Base-by-base conservation (phyloP, 306 rosid species). In the Carpinus viminea region DNA sequence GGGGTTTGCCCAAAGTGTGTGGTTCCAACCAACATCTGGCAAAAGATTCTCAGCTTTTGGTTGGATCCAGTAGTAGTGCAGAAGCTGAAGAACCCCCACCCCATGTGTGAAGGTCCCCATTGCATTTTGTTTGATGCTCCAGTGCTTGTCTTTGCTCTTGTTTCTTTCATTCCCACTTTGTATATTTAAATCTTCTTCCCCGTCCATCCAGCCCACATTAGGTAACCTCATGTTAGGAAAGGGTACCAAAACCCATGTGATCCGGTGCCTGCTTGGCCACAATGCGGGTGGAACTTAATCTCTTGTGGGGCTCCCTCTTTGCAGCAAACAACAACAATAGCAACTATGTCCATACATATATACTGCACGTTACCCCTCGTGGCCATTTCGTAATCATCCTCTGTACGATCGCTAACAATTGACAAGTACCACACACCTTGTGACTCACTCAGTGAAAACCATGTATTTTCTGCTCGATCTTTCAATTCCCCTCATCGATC, bases 61-160 rank as follows among this genome's bases (percentile, higher is more conserved):
- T 74, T 79, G 98, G 90, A 90, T 89, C 97, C 97, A 41, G 51
- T 38, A 41, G 51, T 38, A 85, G 89, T 34, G 56, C 84, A 74
- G 81, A 89, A 87, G 69, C 76, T 78, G 51, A 71, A 83, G 82
- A 77, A 78, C 17, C 77, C 88, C 93, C 89, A 78, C 90, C 83
- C 91, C 97, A 92, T 94, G 98, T 94, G 98, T 92, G 55, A 88
- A 79, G 97, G 97, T 88, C 97, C 98, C 93, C 87, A 79, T 82
- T 87, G 68, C 76, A 77, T 69, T 87, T 89, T 88, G 87, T 87
- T 89, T 87, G 86, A 79, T 89, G 79, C 84, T 74, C 56, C 41
- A 75, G 76, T 84, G 80, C 83, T 85, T 89, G 87, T 93, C 91
- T 90, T 86, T 89, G 90, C 78, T 87, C 59, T 89, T 88, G 89